Conservation (phyloP, 75 land plant species). For the Cunninghamia lanceolata region DNA sequence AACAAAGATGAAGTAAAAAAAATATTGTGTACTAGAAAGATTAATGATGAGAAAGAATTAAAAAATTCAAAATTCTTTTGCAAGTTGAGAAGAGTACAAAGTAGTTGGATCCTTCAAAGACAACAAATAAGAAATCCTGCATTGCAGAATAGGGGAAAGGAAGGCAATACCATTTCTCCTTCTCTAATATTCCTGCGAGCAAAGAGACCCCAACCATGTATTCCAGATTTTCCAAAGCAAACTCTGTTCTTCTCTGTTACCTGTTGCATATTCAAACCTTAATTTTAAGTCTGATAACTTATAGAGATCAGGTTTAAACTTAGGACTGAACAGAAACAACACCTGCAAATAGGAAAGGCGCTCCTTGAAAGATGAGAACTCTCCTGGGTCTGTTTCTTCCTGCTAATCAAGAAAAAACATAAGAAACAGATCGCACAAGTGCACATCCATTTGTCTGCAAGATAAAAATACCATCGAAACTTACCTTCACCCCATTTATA, state of each 20-base stretch:
- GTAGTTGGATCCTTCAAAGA: background rate
- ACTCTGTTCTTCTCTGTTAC: slow-evolving; percentile 73
- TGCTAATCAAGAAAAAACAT: slow-evolving; percentile 12
- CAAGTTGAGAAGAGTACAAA: slow-evolving; percentile 1
- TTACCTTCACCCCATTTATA: slow-evolving; percentile 32
- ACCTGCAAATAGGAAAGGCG: slow-evolving; percentile 34
- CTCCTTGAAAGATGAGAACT: slow-evolving; percentile 51
- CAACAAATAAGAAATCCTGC: background rate
- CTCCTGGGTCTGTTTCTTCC: slow-evolving; percentile 30
- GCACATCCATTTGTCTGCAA: background rate
- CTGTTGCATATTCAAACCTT: slow-evolving; percentile 30
- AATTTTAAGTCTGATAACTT: background rate
- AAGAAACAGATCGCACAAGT: background rate
- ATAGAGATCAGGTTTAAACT: background rate
- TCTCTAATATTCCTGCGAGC: slow-evolving; percentile 84
- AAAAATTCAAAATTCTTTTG: background rate
- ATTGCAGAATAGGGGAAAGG: background rate
- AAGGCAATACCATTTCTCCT: slow-evolving; percentile 82
- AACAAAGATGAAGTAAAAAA: background rate
- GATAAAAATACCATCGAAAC: background rate
- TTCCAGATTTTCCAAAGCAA: slow-evolving; percentile 90
- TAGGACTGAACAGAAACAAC: background rate
- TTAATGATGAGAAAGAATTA: background rate
- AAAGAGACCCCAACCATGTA: slow-evolving; percentile 98
- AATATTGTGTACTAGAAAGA: background rate